Conservation (phyloP, 192 early-diverging fungal genomes). For the Rhizophagus sp. region DNA sequence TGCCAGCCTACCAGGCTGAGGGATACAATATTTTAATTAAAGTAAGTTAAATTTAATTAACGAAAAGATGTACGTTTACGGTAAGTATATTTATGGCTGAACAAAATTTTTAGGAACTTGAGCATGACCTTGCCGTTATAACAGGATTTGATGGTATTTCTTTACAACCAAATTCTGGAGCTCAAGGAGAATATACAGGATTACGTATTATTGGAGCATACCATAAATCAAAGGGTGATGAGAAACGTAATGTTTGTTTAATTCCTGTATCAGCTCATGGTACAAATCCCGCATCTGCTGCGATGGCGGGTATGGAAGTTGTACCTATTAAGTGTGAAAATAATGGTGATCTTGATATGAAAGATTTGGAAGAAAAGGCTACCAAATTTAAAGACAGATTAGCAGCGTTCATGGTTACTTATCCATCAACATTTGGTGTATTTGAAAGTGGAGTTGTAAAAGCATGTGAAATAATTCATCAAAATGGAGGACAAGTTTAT, state of each 20-base stretch:
- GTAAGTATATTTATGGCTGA: neutral
- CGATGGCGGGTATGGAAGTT: constrained; percentile 95
- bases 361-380: constrained; percentile 87
- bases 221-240: constrained; percentile 80
- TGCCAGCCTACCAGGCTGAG: constrained; percentile 88
- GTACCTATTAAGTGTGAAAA: constrained; percentile 90
- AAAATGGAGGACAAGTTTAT: constrained; percentile 96
- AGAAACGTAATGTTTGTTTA: constrained; percentile 88
- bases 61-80: neutral
- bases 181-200: constrained; percentile 99
- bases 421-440: constrained; percentile 98
- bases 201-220: constrained; percentile 94
- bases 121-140: constrained; percentile 83
- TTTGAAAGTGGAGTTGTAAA: constrained; percentile 90
- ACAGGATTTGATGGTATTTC: constrained; percentile 94
- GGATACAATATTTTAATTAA: constrained; percentile 89
- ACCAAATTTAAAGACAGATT: constrained; percentile 81
- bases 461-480: constrained; percentile 91
- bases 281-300: constrained; percentile 98
- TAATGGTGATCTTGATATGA: constrained; percentile 91
- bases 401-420: constrained; percentile 98
- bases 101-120: constrained; percentile 66
- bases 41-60: constrained; percentile 21
- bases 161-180: constrained; percentile 98
- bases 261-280: constrained; percentile 99